phyloP scores from a whole-genome alignment of 2,329 filamentous ascomycete species.

The Camillea tinctor region DNA sequence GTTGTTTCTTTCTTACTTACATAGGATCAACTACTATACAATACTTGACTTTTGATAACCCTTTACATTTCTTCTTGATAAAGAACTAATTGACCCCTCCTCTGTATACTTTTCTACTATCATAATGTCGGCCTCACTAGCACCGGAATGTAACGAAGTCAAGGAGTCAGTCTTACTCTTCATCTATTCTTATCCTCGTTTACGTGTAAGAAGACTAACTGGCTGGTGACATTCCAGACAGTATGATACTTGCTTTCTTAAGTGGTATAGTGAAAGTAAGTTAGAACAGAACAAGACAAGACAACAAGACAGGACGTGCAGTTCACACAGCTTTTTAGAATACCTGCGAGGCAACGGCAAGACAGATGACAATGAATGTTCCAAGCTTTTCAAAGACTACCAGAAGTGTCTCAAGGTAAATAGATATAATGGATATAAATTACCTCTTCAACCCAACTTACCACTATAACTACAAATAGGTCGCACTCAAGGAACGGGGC shows the following conservation, averaged over 20 bases:
- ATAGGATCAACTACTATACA: no score
- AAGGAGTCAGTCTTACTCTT: conserved; percentile 73
- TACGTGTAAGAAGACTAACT: conserved; percentile 8
- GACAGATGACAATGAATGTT: conserved; percentile 76
- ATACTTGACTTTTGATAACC: no score
- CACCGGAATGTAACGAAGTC: conserved; percentile 89
- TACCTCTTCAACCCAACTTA: not conserved
- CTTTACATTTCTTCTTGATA: no score
- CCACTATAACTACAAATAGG: conserved; percentile 50
- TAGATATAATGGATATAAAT: conserved; percentile 5
- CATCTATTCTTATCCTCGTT: no score
- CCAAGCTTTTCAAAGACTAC: conserved; percentile 82
- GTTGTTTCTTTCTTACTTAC: no score
- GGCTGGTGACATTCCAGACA: conserved; percentile 52
- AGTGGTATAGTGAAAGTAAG: conserved; percentile 98
- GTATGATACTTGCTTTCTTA: conserved; percentile 96
- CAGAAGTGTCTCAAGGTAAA: conserved; percentile 79
- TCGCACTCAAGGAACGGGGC: conserved; percentile 80
- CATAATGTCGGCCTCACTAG: conserved; percentile 87
- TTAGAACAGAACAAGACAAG: not conserved
- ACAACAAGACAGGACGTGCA: no score
- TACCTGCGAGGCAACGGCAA: conserved; percentile 84
- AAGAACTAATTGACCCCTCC: not conserved
- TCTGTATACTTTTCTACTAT: not conserved
- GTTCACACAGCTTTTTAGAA: conserved; percentile 52